Evolutionary conservation across 1,284 basidiomycete species (phyloP), one percentile per base, ranked within the genome.

Genomic region (Boletus semigastroideus): DNA sequence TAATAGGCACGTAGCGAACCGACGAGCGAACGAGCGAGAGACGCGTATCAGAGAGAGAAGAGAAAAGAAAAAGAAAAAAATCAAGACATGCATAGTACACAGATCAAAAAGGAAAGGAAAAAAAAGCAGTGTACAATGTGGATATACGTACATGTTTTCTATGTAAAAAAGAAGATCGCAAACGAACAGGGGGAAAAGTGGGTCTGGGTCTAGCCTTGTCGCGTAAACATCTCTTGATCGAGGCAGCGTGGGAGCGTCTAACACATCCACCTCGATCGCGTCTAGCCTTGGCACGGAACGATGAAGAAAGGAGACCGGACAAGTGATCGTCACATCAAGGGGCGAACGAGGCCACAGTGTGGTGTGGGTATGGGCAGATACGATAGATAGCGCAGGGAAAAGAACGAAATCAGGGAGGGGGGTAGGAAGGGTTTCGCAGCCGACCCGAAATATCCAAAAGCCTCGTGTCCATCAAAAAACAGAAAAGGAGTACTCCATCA

Each of bases 371-470:
- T 19, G 17, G 36, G 36, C 17, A 19, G 36, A 19, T 19, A 37
- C 17, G 36, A 22, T 37, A 37, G 36, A 19, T 12, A 37, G 10
- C 36, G 36, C 36, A 37, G 16, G 22, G 13, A 14, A 14, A 39
- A 8, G 22, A 22, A 39, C 8, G 11, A 17, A n/a, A 10, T 22
- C 22, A 20, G 37, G 16, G 19, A 20, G 19, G 13, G 6, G 36
- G 13, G 4, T 20, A 22, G 38, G 11, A 8, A 12, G 10, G 38
- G 19, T 39, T 22, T 22, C 20, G 20, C 20, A 39, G 17, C 20
- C 14, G 38, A 39, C 20, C 38, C 38, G 20, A 39, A 53, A 41
- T 42, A 58, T 42, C 46, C 43, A 49, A 22, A 22, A 22, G 17
- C 41, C 42, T 37, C 36, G 33, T 31, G 20, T 37, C 36, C n/a